These are phyloP conservation scores for Tricladium varicosporioides DNA, from an alignment of 2,329 filamentous ascomycete species.

Conservation along the genomic window DNA sequence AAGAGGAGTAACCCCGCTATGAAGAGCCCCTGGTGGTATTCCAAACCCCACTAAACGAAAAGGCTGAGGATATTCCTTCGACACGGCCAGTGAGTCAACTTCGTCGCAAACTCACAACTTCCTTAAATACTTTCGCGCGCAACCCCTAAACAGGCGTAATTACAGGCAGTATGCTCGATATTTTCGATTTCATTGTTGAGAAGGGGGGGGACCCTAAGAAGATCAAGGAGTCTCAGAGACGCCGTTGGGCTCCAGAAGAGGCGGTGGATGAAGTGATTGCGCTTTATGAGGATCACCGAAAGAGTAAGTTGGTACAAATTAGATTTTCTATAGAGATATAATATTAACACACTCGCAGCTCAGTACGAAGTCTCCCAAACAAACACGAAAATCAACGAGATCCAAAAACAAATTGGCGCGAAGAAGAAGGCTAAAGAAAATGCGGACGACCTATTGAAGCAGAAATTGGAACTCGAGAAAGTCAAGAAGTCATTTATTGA, in stretches of 20 bases:
- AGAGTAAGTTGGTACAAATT: constrained; percentile 49
- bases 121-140: background rate
- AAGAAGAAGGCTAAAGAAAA: constrained; percentile 96
- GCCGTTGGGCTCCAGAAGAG: constrained; percentile 76
- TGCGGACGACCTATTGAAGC: constrained; percentile 72
- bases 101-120: background rate
- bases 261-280: constrained; percentile 88
- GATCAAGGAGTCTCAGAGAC: constrained; percentile 88
- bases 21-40: background rate
- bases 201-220: constrained; percentile 87
- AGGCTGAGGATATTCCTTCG: constrained; percentile 1
- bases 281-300: constrained; percentile 81
- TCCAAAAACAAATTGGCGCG: constrained; percentile 84
- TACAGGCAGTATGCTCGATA: constrained; percentile 62
- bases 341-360: constrained; percentile 41
- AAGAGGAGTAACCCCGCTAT: constrained; percentile 2
- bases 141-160: constrained; percentile 2
- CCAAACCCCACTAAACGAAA: constrained; percentile 5
- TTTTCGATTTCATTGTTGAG: constrained; percentile 77
- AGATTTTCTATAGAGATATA: background rate
- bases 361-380: constrained; percentile 79
- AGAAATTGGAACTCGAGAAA: constrained; percentile 76
- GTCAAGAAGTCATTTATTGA: constrained; percentile 80
- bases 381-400: constrained; percentile 79
- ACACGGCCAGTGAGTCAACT: constrained; percentile 7